Evolutionary conservation across 192 early-diverging fungal genomes (phyloP).

Genomic region (Umbelopsis isabellina): DNA sequence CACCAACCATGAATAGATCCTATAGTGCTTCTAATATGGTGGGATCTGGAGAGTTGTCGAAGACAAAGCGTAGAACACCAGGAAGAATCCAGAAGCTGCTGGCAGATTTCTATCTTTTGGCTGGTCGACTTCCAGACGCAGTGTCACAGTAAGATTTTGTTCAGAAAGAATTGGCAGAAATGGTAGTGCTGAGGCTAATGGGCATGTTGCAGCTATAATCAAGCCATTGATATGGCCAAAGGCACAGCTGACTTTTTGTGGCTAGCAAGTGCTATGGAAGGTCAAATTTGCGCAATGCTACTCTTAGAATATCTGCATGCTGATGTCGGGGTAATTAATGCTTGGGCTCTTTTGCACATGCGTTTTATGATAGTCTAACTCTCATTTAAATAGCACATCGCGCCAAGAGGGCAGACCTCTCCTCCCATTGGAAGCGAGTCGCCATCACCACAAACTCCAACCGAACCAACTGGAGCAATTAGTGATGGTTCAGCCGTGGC

Average conservation of each 20-base stretch:
- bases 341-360: background rate
- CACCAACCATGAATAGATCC: conserved; percentile 48
- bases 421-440: conserved; percentile 11
- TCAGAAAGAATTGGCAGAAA: background rate
- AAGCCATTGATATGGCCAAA: conserved; percentile 71
- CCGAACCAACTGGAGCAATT: background rate
- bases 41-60: conserved; percentile 31
- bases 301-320: conserved; percentile 62
- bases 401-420: conserved; percentile 23
- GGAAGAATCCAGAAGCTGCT: conserved; percentile 74
- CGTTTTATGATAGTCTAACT: background rate
- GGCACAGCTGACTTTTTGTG: conserved; percentile 72
- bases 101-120: conserved; percentile 75
- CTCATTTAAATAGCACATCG: conserved; percentile 25
- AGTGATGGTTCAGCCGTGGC: background rate
- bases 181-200: background rate
- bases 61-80: conserved; percentile 64
- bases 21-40: conserved; percentile 29
- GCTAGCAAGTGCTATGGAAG: conserved; percentile 76
- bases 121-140: conserved; percentile 72
- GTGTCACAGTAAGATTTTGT: conserved; percentile 50
- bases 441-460: conserved; percentile 32
- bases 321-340: conserved; percentile 58
- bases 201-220: conserved; percentile 52
- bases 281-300: conserved; percentile 62